Base-by-base conservation (phyloP, 1,139 yeast species). In the Yamadazyma dushanensis region DNA sequence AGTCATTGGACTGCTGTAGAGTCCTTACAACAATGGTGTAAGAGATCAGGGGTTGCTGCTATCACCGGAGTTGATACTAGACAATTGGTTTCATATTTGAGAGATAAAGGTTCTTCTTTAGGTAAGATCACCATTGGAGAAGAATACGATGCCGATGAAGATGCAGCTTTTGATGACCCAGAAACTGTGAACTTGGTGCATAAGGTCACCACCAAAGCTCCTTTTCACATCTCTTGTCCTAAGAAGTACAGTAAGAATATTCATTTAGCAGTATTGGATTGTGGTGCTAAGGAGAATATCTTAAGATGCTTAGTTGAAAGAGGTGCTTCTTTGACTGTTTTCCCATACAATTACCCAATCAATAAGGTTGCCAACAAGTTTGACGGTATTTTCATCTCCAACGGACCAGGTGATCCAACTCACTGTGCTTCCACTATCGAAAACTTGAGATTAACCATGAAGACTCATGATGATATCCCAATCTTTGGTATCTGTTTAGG, bases 1-100 rank as follows among this genome's bases (percentile, higher is more conserved):
- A 87, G 96, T 16, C 98, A 92, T 63, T 92, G 98, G 98, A 90
- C 97, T 28, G 98, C 98, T 4, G 96, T 92, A 28, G 97, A 92
- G 68, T 84, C 95, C 16, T 75, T 92, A 40, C 87, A 87, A 46
- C 87, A 85, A 52, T 92, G 97, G 97, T 92, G 98, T 70, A 79
- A 86, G 63, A 81, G 96, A 58, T 94, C 89, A 50, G 96, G 96
- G 26, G 94, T 92, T 38, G 95, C 97, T 40, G 98, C 97, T 37
- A 85, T 92, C 51, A 80, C 96, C 26, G 98, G 97, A 40, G 96
- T 92, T 36, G 98, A 92, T 63, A 92, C 98, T 44, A 83, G 98
- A 68, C 86, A 92, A 41, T 78, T 92, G 50, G 97, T 92, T 38
- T 78, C 94, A 32, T 87, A 82, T 57, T 78, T 92, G 61, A 85